A percentile compares a stretch with the other conserved stretches of the same genome.
These are phyloP conservation scores for Tuber aestivum DNA, from an alignment of 495 filamentous ascomycete species.

Conservation along the genomic window DNA sequence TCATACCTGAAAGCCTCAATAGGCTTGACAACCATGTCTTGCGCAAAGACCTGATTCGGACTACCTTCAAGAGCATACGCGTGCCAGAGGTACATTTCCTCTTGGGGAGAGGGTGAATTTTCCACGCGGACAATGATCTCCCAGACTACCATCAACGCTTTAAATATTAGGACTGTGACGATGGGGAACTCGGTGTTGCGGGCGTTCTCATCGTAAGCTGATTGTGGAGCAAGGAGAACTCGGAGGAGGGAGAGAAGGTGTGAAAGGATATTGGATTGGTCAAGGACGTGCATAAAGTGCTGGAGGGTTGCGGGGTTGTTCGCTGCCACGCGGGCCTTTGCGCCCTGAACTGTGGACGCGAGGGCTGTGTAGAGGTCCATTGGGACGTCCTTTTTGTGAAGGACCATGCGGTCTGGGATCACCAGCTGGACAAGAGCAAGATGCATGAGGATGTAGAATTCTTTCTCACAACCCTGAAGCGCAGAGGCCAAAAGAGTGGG, in stretches of 20 bases:
- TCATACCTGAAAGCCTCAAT: slow-evolving; percentile 36
- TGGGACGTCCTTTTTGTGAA: slow-evolving; percentile 36
- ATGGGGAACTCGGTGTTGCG: slow-evolving; percentile 39
- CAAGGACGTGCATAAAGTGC: slow-evolving; percentile 27
- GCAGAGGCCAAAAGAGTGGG: slow-evolving; percentile 20
- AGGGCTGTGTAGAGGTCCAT: slow-evolving; percentile 36
- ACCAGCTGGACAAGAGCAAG: slow-evolving; percentile 35
- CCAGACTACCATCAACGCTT: slow-evolving; percentile 40
- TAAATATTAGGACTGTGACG: slow-evolving; percentile 36
- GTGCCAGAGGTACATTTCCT: slow-evolving; percentile 34
- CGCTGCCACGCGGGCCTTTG: slow-evolving; percentile 32
- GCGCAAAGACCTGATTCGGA: slow-evolving; percentile 19
- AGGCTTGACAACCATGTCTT: slow-evolving; percentile 22
- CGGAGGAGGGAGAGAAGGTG: slow-evolving; percentile 35
- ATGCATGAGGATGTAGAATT: slow-evolving; percentile 39
- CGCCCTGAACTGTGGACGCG: slow-evolving; percentile 32
- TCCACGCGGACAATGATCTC: slow-evolving; percentile 37
- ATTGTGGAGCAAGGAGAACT: slow-evolving; percentile 26
- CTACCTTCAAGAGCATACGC: slow-evolving; percentile 10
- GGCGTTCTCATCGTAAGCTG: slow-evolving; percentile 26
- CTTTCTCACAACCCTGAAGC: slow-evolving; percentile 36
- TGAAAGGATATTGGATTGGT: slow-evolving; percentile 24
- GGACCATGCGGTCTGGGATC: slow-evolving; percentile 35
- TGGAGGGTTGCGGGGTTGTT: slow-evolving; percentile 14
- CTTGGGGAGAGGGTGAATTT: slow-evolving; percentile 21